These are phyloP conservation scores for Fusarium fujikuroi DNA, from an alignment of 2,329 filamentous ascomycete species.

Conservation along the genomic window DNA sequence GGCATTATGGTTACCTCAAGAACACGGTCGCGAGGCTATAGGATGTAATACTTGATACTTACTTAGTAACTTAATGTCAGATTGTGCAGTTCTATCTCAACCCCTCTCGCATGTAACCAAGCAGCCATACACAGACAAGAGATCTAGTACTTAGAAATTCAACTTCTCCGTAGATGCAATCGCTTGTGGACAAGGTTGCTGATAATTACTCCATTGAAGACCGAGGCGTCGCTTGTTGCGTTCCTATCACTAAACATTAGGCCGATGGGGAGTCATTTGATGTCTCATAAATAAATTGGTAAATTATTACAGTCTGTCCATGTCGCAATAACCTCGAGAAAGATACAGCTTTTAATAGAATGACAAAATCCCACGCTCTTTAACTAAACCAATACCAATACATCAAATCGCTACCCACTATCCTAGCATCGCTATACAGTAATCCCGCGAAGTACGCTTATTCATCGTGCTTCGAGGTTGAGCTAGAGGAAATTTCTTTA, in stretches of 20 bases:
- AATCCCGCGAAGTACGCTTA: not conserved
- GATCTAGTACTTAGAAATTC: no score
- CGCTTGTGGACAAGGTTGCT: not conserved
- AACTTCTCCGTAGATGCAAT: not conserved
- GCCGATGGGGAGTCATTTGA: not conserved
- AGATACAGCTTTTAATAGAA: not conserved
- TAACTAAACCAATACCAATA: not conserved
- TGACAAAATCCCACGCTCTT: not conserved
- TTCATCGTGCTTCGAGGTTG: constrained; percentile 19
- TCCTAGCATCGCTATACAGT: not conserved
- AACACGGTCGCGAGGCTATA: constrained; percentile 1
- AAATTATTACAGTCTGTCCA: not conserved
- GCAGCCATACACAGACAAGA: no score
- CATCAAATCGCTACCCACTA: no score
- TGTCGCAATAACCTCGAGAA: not conserved
- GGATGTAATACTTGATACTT: not conserved
- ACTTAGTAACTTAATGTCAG: not conserved
- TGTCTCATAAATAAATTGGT: not conserved
- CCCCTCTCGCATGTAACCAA: not conserved
- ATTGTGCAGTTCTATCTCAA: not conserved
- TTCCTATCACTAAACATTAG: no score
- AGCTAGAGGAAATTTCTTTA: constrained; percentile 9
- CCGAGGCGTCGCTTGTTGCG: not conserved
- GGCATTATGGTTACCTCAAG: constrained; percentile 65
- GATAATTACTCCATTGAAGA: not conserved